Evolutionary conservation across 805 yeast species (phyloP).

Genomic region (Metschnikowia colocasiae): DNA sequence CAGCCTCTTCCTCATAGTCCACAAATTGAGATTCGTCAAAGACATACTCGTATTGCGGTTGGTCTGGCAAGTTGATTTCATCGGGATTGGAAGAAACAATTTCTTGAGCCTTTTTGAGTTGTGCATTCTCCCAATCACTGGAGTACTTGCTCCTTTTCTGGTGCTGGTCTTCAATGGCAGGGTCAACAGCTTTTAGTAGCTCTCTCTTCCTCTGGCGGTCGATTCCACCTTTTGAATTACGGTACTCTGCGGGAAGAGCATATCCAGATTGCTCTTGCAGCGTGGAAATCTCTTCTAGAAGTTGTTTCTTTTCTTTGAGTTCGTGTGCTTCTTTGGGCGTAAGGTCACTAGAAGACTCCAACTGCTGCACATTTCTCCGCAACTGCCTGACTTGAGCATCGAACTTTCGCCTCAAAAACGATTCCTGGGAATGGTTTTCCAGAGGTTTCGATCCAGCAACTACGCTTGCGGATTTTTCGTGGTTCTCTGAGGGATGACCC

Average conservation of each 20-base stretch:
- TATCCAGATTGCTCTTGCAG: conserved; percentile 1
- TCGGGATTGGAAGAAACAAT: conserved; percentile 27
- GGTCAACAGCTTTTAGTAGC: conserved; percentile 34
- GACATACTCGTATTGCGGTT: conserved; percentile 64
- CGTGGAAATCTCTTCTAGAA: conserved; percentile 6
- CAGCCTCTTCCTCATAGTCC: conserved; percentile 48
- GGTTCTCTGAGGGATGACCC: not conserved
- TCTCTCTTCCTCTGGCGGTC: conserved; percentile 54
- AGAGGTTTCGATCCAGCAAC: not conserved
- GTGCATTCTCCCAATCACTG: conserved; percentile 54
- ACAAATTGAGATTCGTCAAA: conserved; percentile 65
- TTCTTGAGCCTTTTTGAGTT: conserved; percentile 40
- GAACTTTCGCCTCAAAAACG: conserved; percentile 5
- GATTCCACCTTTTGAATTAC: conserved; percentile 48
- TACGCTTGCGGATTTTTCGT: not conserved
- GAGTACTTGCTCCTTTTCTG: conserved; percentile 20
- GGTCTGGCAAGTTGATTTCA: conserved; percentile 39
- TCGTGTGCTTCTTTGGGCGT: conserved; percentile 15
- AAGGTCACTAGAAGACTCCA: conserved; percentile 4
- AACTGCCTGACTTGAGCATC: conserved; percentile 5
- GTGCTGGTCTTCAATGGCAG: conserved; percentile 18
- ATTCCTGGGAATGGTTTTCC: not conserved
- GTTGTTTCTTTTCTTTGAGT: conserved; percentile 11
- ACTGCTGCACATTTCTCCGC: conserved; percentile 3
- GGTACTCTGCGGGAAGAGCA: conserved; percentile 52